phyloP scores from a whole-genome alignment of 306 rosid genomes.

The Rubus idaeus region DNA sequence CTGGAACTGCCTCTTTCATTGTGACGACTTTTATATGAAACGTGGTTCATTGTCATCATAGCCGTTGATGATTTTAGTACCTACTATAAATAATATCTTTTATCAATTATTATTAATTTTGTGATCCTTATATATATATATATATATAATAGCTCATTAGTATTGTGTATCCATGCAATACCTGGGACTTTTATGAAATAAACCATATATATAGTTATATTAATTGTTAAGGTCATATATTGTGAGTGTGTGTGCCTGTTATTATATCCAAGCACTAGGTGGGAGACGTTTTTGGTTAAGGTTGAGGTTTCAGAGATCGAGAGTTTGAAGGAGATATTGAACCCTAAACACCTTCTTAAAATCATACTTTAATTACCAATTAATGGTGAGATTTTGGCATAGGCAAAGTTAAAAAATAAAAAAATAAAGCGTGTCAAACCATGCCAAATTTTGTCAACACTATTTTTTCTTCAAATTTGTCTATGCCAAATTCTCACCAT shows the following conservation, averaged over 20 bases:
- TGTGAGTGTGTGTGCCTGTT: conserved; percentile 75
- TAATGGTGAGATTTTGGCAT: no score
- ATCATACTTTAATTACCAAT: no score
- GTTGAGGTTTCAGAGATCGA: conserved; percentile 63
- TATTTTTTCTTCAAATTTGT: no score
- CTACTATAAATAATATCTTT: background rate
- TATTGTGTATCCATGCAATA: background rate
- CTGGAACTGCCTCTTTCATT: background rate
- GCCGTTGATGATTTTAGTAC: background rate
- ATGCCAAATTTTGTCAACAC: no score
- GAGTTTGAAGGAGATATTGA: conserved; percentile 55
- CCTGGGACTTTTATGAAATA: no score
- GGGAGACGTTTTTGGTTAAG: conserved; percentile 69
- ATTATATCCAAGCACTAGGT: conserved; percentile 45
- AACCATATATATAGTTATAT: no score
- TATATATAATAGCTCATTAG: no score
- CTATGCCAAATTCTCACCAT: no score
- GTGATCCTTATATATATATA: background rate
- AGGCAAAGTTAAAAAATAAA: no score
- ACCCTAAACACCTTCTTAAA: background rate
- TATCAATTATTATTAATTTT: no score
- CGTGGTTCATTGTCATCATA: background rate
- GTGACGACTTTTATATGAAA: background rate
- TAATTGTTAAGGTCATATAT: conserved; percentile 70
- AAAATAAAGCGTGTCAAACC: no score